Conservation (phyloP, 257 asterid species). For the Solanum clarkiae region DNA sequence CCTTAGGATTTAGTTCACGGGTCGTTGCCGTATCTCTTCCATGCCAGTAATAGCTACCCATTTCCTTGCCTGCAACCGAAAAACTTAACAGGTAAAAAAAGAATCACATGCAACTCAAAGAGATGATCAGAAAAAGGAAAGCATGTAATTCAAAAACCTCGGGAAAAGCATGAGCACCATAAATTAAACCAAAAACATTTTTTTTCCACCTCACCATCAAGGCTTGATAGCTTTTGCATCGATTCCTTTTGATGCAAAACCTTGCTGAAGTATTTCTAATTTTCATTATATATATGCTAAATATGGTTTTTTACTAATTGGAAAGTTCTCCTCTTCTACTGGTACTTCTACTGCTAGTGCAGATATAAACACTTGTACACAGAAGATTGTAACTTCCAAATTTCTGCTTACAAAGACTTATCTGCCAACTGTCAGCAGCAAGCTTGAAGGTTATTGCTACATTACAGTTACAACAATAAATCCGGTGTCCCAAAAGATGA, state of each 20-base stretch:
- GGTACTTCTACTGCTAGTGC: not conserved
- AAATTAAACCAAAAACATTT: not conserved
- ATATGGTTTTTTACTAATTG: not conserved
- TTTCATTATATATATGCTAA: not conserved
- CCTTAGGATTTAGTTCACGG: constrained; percentile 96
- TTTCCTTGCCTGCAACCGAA: constrained; percentile 52
- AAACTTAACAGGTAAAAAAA: not conserved
- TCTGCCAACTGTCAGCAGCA: not conserved
- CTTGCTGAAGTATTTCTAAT: not conserved
- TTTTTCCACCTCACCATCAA: not conserved
- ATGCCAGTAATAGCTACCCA: constrained; percentile 82
- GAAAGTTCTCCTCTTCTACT: not conserved
- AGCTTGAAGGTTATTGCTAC: not conserved
- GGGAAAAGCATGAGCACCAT: not conserved
- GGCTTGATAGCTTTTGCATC: not conserved
- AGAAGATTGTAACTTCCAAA: not conserved
- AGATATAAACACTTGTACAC: not conserved
- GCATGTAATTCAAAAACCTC: not conserved
- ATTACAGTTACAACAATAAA: not conserved
- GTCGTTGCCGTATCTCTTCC: constrained; percentile 66
- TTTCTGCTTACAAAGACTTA: not conserved
- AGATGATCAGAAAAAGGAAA: not conserved
- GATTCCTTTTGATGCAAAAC: not conserved
- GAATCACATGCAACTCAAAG: not conserved
- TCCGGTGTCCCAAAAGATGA: not conserved